Conservation (phyloP, 495 filamentous ascomycete species). For the Filosporella fistucella region DNA sequence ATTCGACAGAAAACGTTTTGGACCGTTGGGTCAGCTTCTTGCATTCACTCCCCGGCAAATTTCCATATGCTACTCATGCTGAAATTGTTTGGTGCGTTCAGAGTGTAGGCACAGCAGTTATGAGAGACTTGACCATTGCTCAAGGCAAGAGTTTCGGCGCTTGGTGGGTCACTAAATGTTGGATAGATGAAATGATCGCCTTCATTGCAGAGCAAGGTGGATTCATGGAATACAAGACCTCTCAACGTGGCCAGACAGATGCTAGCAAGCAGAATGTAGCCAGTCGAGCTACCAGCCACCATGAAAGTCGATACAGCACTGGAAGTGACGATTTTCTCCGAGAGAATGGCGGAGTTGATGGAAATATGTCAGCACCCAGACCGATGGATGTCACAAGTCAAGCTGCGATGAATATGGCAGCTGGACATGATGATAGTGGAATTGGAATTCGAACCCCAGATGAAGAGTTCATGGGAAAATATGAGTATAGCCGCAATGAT, state of each 20-base stretch:
- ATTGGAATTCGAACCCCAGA: conserved; percentile 63
- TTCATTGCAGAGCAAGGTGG: conserved; percentile 92
- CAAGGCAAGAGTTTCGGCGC: conserved; percentile 83
- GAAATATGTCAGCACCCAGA: conserved; percentile 10
- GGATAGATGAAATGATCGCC: conserved; percentile 90
- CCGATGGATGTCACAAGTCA: conserved; percentile 28
- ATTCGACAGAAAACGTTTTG: conserved; percentile 58
- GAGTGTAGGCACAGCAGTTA: conserved; percentile 59
- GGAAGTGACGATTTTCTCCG: conserved; percentile 33
- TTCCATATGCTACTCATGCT: conserved; percentile 62
- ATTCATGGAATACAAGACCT: conserved; percentile 61
- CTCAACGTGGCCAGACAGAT: conserved; percentile 8
- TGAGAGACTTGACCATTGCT: conserved; percentile 77
- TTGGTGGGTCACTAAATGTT: conserved; percentile 99
- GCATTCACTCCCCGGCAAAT: conserved; percentile 64
- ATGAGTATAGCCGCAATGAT: conserved; percentile 29
- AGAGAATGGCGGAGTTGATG: conserved; percentile 10
- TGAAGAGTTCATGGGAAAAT: conserved; percentile 53
- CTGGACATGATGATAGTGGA: conserved; percentile 61
- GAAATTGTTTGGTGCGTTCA: conserved; percentile 68
- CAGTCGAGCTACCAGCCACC: conserved; percentile 27
- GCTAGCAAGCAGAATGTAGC: conserved; percentile 16
- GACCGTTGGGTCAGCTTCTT: conserved; percentile 87
- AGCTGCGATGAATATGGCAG: conserved; percentile 26
- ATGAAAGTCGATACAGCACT: conserved; percentile 35